Conservation (phyloP, 2,329 filamentous ascomycete species). For the Alternaria alternata region DNA sequence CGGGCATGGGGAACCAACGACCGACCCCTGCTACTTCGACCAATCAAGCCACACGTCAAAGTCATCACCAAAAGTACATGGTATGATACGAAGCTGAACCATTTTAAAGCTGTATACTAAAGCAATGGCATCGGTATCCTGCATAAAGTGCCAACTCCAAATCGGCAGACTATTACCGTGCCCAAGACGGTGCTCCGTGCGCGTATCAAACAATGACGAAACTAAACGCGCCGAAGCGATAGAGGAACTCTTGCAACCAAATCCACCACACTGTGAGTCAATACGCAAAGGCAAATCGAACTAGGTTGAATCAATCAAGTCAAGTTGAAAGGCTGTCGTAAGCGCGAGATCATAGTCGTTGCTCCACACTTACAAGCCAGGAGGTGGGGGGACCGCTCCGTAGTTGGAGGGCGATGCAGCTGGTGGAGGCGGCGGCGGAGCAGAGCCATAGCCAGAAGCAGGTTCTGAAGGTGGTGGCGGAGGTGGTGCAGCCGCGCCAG, state of each 20-base stretch:
- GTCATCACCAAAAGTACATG: slow-evolving; percentile 11
- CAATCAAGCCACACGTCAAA: slow-evolving; percentile 31
- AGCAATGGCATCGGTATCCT: slow-evolving; percentile 18
- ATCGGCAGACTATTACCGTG: slow-evolving; percentile 5
- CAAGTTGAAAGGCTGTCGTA: slow-evolving; percentile 20
- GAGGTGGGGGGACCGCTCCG: slow-evolving; percentile 47
- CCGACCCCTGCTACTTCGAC: slow-evolving; percentile 19
- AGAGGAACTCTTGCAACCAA: slow-evolving; percentile 4
- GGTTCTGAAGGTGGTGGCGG: slow-evolving; percentile 46
- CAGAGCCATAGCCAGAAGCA: slow-evolving; percentile 34
- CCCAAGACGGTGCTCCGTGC: not conserved
- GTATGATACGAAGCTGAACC: not conserved
- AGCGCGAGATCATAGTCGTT: slow-evolving; percentile 24
- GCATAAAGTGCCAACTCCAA: slow-evolving; percentile 11
- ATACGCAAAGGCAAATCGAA: slow-evolving; percentile 8
- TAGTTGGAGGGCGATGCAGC: slow-evolving; percentile 46
- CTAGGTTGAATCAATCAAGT: slow-evolving; percentile 20
- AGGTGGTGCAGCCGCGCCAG: slow-evolving; percentile 33
- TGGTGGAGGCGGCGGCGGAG: slow-evolving; percentile 47
- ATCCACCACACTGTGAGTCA: slow-evolving; percentile 5
- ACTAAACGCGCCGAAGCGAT: slow-evolving; percentile 12
- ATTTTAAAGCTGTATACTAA: not conserved
- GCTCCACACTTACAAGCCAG: slow-evolving; percentile 40
- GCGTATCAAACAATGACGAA: not conserved
- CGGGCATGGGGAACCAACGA: slow-evolving; percentile 26